phyloP scores from a whole-genome alignment of 495 filamentous ascomycete genomes.

The Penicillium goetzii region DNA sequence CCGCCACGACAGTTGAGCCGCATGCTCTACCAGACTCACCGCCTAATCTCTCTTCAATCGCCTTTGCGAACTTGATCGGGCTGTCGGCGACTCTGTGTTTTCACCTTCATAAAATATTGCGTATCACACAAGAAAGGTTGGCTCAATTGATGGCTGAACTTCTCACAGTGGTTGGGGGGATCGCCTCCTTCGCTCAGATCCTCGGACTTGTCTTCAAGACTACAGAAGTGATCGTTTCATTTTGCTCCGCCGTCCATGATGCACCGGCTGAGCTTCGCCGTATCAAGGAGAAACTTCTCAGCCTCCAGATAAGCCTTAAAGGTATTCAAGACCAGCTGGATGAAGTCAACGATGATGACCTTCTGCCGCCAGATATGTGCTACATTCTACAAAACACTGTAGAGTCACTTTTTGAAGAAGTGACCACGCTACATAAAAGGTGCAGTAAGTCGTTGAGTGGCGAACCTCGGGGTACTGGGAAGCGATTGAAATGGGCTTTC shows the following conservation, averaged over 20 bases:
- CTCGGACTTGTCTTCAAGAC: neutral
- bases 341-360: neutral
- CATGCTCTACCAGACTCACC: neutral
- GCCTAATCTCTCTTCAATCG: neutral
- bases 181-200: slow-evolving; percentile 3
- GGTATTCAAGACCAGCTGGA: neutral
- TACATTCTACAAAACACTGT: slow-evolving; percentile 3
- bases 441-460: slow-evolving; percentile 4
- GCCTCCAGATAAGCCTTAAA: neutral
- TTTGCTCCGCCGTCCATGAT: neutral
- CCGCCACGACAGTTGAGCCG: neutral
- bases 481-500: slow-evolving; percentile 5
- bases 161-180: neutral
- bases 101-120: neutral
- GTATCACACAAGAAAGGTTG: neutral
- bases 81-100: neutral
- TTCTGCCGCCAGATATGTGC: slow-evolving; percentile 2
- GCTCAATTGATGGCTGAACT: neutral
- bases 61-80: neutral
- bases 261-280: slow-evolving; percentile 4
- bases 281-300: slow-evolving; percentile 2
- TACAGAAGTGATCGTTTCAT: slow-evolving; percentile 6
- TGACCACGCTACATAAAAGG: slow-evolving; percentile 1
- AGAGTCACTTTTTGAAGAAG: neutral
- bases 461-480: neutral